Percentiles rank a stretch among this genome's conserved stretches.
Evolutionary conservation across 768 basidiomycete species (phyloP).

Genomic region (Psilocybe azurescens): DNA sequence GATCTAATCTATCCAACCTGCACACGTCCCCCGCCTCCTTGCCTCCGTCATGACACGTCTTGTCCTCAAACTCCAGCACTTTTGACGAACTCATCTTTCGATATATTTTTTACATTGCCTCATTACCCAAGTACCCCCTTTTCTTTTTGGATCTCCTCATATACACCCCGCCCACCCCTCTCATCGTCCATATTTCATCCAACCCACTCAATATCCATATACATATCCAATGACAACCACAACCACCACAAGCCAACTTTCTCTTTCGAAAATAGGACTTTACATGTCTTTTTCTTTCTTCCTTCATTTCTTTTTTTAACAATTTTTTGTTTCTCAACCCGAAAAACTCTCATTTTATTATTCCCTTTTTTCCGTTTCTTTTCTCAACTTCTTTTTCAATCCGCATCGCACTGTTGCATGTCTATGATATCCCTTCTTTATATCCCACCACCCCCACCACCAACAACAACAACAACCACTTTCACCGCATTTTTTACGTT

Average conservation of each 20-base stretch:
- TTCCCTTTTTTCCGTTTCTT: slow-evolving; percentile 2
- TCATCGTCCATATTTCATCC: slow-evolving; percentile 8
- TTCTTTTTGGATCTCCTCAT: slow-evolving; percentile 22
- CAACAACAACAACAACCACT: not conserved
- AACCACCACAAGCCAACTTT: not conserved
- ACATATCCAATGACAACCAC: not conserved
- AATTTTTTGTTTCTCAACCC: not conserved
- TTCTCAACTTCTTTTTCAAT: not conserved
- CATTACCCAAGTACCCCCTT: not conserved
- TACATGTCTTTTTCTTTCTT: too few species aligned
- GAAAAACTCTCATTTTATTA: not conserved
- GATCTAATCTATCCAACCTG: slow-evolving; percentile 8
- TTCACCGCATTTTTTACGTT: too few species aligned
- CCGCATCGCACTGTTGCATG: too few species aligned
- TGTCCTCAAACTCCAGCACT: not conserved
- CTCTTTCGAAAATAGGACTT: slow-evolving; percentile 5
- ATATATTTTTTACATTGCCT: not conserved
- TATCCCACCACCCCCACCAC: not conserved
- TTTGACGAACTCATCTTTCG: slow-evolving; percentile 1
- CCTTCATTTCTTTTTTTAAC: too few species aligned
- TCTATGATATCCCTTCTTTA: not conserved
- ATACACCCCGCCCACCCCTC: slow-evolving; percentile 11
- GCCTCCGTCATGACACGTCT: not conserved
- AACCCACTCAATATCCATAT: not conserved
- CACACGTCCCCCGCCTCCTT: too few species aligned